Percentiles rank a stretch among this genome's conserved stretches.
Evolutionary conservation across 495 filamentous ascomycete genomes (phyloP).

Genomic region (Neurospora discreta): DNA sequence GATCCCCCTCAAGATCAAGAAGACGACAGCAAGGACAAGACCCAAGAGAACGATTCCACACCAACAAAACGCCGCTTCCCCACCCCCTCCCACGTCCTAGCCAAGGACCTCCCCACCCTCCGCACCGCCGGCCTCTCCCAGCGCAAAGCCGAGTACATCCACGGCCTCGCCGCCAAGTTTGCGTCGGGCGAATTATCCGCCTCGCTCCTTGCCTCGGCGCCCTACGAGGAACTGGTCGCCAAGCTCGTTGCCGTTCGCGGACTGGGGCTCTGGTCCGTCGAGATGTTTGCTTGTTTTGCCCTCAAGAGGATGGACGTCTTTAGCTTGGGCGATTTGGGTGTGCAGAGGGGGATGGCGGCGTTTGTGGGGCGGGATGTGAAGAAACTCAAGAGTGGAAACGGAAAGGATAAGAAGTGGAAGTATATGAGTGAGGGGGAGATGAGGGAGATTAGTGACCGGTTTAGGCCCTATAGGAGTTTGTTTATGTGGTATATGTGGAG

Average conservation of each 20-base stretch:
- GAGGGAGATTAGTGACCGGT: constrained; percentile 68
- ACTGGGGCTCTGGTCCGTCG: constrained; percentile 81
- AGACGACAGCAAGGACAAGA: too few species aligned
- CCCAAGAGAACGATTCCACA: constrained; percentile 15
- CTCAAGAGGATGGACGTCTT: constrained; percentile 92
- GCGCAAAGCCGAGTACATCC: constrained; percentile 90
- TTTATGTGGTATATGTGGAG: constrained; percentile 80
- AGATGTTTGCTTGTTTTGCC: constrained; percentile 94
- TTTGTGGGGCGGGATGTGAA: constrained; percentile 73
- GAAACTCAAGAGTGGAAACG: constrained; percentile 73
- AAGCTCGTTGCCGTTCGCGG: constrained; percentile 77
- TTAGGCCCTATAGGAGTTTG: constrained; percentile 67
- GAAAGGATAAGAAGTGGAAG: constrained; percentile 85
- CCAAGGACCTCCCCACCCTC: constrained; percentile 47
- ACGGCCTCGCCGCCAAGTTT: constrained; percentile 77
- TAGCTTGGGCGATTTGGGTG: constrained; percentile 82
- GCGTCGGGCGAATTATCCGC: constrained; percentile 59
- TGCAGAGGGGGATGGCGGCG: constrained; percentile 88
- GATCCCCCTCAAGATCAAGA: background rate
- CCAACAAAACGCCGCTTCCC: constrained; percentile 45
- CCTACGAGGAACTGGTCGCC: constrained; percentile 77
- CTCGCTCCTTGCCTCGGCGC: constrained; percentile 59
- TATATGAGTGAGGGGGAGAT: constrained; percentile 94
- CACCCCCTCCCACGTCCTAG: constrained; percentile 57
- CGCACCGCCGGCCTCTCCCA: constrained; percentile 79